Evolutionary conservation across 352 stramenopile species (phyloP).

Genomic region (Pythium plurisporium): DNA sequence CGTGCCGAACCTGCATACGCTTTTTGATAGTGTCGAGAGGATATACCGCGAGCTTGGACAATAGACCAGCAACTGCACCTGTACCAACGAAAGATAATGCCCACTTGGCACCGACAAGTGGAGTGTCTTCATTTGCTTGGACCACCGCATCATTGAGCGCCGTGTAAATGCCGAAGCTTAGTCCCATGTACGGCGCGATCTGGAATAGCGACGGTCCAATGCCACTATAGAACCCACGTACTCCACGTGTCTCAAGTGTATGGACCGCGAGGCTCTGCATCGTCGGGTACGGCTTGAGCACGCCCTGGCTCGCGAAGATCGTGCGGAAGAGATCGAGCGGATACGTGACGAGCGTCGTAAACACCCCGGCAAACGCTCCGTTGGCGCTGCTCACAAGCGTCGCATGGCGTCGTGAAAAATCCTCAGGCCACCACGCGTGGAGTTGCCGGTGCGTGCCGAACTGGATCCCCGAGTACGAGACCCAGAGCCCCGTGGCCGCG

Average conservation of each 20-base stretch:
- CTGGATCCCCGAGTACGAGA: slow-evolving; percentile 79
- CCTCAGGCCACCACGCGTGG: slow-evolving; percentile 29
- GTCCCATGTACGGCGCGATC: slow-evolving; percentile 95
- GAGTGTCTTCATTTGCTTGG: slow-evolving; percentile 19
- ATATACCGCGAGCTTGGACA: slow-evolving; percentile 93
- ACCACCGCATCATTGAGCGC: slow-evolving; percentile 40
- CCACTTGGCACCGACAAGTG: slow-evolving; percentile 21
- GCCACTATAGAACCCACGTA: slow-evolving; percentile 90
- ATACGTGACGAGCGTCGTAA: slow-evolving; percentile 90
- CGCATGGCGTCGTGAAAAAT: slow-evolving; percentile 19
- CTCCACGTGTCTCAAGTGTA: slow-evolving; percentile 65
- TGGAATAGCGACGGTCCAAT: slow-evolving; percentile 82
- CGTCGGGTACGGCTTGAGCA: slow-evolving; percentile 77
- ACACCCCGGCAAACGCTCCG: slow-evolving; percentile 83
- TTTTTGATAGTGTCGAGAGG: slow-evolving; percentile 96
- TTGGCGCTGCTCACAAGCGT: slow-evolving; percentile 59
- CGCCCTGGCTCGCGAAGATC: slow-evolving; percentile 88
- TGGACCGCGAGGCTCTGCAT: slow-evolving; percentile 72
- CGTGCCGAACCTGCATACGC: slow-evolving; percentile 88
- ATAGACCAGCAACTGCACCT: slow-evolving; percentile 83
- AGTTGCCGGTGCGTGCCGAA: slow-evolving; percentile 68
- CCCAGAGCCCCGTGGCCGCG: slow-evolving; percentile 68
- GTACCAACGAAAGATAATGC: slow-evolving; percentile 60
- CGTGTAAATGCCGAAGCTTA: slow-evolving; percentile 94
- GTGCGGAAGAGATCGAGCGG: slow-evolving; percentile 94